Percentiles rank a stretch among this genome's conserved stretches.
Conservation (phyloP, 2,329 filamentous ascomycete species). For the Mollisia scopiformis region DNA sequence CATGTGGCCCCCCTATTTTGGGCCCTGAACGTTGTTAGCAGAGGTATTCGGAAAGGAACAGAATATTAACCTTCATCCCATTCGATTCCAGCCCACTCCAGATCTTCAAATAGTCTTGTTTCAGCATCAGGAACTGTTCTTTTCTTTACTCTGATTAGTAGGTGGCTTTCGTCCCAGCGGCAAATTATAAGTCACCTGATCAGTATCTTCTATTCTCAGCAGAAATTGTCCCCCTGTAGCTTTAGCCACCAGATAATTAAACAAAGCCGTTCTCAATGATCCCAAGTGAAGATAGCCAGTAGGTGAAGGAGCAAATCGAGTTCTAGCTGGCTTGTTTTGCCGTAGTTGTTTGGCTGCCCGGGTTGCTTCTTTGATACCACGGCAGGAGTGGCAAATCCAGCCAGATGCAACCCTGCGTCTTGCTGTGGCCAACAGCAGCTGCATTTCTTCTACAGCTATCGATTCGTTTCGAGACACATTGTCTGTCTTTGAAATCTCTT, state of each 20-base stretch:
- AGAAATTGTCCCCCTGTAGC: conserved; percentile 89
- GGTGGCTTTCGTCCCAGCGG: background rate
- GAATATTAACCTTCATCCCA: conserved; percentile 83
- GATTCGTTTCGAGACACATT: conserved; percentile 6
- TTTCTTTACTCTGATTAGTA: conserved; percentile 58
- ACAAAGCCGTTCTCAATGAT: conserved; percentile 89
- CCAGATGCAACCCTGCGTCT: conserved; percentile 15
- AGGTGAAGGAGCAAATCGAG: conserved; percentile 93
- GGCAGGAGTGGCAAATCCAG: conserved; percentile 33
- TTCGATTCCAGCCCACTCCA: conserved; percentile 84
- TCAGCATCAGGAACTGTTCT: conserved; percentile 83
- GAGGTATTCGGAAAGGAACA: background rate
- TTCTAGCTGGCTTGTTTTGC: conserved; percentile 63
- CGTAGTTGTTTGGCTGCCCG: conserved; percentile 36
- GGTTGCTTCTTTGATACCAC: conserved; percentile 11
- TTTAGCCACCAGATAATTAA: conserved; percentile 89
- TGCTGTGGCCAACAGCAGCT: conserved; percentile 20
- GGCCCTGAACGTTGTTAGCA: conserved; percentile 59
- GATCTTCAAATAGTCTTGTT: conserved; percentile 73
- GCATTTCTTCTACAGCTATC: conserved; percentile 16
- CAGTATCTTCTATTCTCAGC: conserved; percentile 91
- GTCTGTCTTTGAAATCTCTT: background rate
- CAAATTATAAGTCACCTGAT: conserved; percentile 62
- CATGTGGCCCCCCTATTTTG: conserved; percentile 76
- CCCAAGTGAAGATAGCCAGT: conserved; percentile 94